Conservation (phyloP, 345 rosid genomes). For the Lepidium aucheri region DNA sequence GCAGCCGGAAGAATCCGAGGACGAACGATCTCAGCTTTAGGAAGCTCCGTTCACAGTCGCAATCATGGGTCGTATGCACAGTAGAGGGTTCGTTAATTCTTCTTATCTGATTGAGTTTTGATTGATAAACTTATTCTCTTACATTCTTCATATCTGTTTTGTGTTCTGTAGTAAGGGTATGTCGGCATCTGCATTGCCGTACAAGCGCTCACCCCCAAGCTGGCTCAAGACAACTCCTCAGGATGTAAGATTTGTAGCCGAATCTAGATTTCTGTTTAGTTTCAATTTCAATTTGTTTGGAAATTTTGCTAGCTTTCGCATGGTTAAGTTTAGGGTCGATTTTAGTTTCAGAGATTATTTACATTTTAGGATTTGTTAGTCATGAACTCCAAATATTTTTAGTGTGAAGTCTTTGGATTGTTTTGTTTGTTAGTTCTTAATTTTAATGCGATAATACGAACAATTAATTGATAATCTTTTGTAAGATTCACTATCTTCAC, state of each 20-base stretch:
- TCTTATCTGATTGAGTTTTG: too few relatives aligned
- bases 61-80: too few relatives aligned
- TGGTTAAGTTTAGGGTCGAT: neutral
- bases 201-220: constrained; percentile 66
- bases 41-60: neutral
- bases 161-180: constrained; percentile 52
- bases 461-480: neutral
- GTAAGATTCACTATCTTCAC: neutral
- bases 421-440: too few relatives aligned
- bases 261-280: neutral
- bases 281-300: neutral
- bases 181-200: constrained; percentile 78
- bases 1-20: neutral
- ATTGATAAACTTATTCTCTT: too few relatives aligned
- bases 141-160: neutral
- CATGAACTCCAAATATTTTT: neutral
- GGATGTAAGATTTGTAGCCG: constrained; percentile 37
- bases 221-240: constrained; percentile 57
- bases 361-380: neutral
- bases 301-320: neutral
- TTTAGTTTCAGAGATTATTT: neutral
- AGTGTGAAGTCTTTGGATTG: too few relatives aligned
- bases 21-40: neutral
- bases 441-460: too few relatives aligned
- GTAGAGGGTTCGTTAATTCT: too few relatives aligned